Conservation (phyloP, 768 basidiomycete species). For the Rubroboletus pulcherrimus region DNA sequence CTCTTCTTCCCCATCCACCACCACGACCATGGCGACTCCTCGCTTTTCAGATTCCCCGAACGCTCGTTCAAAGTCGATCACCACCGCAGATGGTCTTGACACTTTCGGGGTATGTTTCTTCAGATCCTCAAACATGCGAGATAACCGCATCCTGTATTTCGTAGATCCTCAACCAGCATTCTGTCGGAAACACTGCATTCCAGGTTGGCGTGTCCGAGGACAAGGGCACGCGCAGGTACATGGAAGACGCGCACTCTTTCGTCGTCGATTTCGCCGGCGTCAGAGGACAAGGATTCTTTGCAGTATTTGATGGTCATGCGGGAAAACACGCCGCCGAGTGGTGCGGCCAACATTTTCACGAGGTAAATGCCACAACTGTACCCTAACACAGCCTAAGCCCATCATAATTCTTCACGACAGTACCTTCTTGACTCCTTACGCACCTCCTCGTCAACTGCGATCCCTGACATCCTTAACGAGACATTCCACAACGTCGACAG, state of each 20-base stretch:
- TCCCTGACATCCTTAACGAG: conserved; percentile 88
- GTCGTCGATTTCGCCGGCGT: conserved; percentile 90
- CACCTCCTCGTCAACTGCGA: conserved; percentile 48
- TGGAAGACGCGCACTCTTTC: conserved; percentile 98
- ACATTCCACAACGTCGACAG: conserved; percentile 94
- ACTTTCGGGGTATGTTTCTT: conserved; percentile 66
- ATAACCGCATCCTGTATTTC: background rate
- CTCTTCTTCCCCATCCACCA: conserved; percentile 9
- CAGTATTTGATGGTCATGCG: conserved; percentile 97
- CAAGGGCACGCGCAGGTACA: conserved; percentile 84
- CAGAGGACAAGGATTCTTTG: conserved; percentile 96
- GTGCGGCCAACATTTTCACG: conserved; percentile 96
- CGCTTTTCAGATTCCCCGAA: conserved; percentile 62
- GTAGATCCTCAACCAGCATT: conserved; percentile 54
- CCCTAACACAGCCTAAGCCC: conserved; percentile 3
- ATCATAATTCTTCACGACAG: conserved; percentile 27
- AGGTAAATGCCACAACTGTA: conserved; percentile 43
- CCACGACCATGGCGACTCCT: conserved; percentile 20
- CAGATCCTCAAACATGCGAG: background rate
- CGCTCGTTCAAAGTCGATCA: conserved; percentile 79
- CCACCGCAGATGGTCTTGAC: conserved; percentile 67
- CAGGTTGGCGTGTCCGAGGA: conserved; percentile 72
- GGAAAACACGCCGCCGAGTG: conserved; percentile 99
- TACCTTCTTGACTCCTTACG: conserved; percentile 70
- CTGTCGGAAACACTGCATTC: conserved; percentile 60